phyloP scores from a whole-genome alignment of 768 basidiomycete species.

The Boletellus emodensis region DNA sequence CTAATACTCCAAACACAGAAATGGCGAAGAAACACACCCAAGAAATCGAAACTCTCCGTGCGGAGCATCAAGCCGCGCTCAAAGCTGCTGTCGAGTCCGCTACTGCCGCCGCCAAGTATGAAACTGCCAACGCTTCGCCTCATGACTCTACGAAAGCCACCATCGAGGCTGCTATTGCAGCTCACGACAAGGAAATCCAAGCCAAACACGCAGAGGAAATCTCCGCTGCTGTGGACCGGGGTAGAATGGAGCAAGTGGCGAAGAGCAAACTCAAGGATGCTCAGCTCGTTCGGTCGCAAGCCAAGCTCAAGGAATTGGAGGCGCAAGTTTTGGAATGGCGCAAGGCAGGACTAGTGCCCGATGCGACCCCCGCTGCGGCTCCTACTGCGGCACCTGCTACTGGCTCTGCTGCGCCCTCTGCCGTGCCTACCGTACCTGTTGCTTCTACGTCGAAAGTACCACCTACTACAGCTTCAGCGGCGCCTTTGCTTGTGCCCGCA shows the following conservation, averaged over 20 bases:
- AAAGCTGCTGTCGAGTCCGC: slow-evolving; percentile 51
- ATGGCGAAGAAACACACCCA: slow-evolving; percentile 51
- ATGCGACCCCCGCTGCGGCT: slow-evolving; percentile 23
- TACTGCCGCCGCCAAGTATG: slow-evolving; percentile 36
- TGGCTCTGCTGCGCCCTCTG: slow-evolving; percentile 13
- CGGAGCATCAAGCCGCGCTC: slow-evolving; percentile 51
- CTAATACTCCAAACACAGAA: slow-evolving; percentile 30
- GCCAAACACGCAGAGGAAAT: slow-evolving; percentile 53
- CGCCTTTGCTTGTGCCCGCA: slow-evolving; percentile 10
- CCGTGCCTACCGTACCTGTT: slow-evolving; percentile 27
- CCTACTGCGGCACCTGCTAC: slow-evolving; percentile 19
- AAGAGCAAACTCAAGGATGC: slow-evolving; percentile 69
- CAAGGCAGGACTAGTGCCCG: slow-evolving; percentile 46
- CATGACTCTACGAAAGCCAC: slow-evolving; percentile 42
- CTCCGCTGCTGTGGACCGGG: slow-evolving; percentile 61
- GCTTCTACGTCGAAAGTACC: slow-evolving; percentile 22
- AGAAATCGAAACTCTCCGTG: slow-evolving; percentile 55
- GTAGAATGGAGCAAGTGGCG: slow-evolving; percentile 57
- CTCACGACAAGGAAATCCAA: slow-evolving; percentile 46
- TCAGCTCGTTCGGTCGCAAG: slow-evolving; percentile 59
- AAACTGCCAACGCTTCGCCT: slow-evolving; percentile 23
- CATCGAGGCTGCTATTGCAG: slow-evolving; percentile 45
- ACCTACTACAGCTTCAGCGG: slow-evolving; percentile 7
- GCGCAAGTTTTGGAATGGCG: slow-evolving; percentile 56
- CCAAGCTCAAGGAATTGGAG: slow-evolving; percentile 65